phyloP scores from a whole-genome alignment of 768 basidiomycete species.

The Lactarius indigo region DNA sequence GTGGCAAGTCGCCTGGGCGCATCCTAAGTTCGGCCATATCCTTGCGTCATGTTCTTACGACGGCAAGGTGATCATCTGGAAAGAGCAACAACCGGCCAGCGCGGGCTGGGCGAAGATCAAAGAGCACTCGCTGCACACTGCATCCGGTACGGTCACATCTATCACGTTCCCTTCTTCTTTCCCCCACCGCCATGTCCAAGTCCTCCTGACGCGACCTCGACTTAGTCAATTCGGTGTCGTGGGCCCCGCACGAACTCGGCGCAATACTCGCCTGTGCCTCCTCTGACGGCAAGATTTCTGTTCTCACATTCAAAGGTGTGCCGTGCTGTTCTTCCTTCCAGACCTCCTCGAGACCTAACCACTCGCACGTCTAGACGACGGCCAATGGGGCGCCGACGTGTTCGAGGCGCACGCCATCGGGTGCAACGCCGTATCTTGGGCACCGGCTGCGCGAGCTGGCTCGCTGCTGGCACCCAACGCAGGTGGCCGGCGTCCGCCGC shows the following conservation, averaged over 20 bases:
- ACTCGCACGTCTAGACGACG: conserved; percentile 64
- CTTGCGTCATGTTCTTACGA: conserved; percentile 99
- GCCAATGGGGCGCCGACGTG: conserved; percentile 92
- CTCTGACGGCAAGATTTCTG: conserved; percentile 95
- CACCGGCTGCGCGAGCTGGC: conserved; percentile 84
- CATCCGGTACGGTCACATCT: conserved; percentile 63
- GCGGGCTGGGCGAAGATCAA: conserved; percentile 90
- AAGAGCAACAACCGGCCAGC: conserved; percentile 59
- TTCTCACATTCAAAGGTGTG: conserved; percentile 97
- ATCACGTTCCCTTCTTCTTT: neutral
- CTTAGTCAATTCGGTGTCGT: conserved; percentile 92
- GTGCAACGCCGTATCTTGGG: conserved; percentile 97
- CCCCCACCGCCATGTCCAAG: neutral
- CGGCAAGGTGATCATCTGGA: conserved; percentile 98
- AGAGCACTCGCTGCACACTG: conserved; percentile 91
- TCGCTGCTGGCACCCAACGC: conserved; percentile 72
- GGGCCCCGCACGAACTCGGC: conserved; percentile 98
- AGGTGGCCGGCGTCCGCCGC: conserved; percentile 35
- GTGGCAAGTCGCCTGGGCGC: conserved; percentile 98
- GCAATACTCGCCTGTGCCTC: conserved; percentile 96
- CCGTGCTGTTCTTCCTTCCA: conserved; percentile 28
- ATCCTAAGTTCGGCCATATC: conserved; percentile 95
- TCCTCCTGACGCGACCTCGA: neutral
- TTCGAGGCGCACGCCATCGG: conserved; percentile 96
- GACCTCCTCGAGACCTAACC: neutral